Base-by-base conservation (phyloP, 768 basidiomycete species). In the Mycena metata region DNA sequence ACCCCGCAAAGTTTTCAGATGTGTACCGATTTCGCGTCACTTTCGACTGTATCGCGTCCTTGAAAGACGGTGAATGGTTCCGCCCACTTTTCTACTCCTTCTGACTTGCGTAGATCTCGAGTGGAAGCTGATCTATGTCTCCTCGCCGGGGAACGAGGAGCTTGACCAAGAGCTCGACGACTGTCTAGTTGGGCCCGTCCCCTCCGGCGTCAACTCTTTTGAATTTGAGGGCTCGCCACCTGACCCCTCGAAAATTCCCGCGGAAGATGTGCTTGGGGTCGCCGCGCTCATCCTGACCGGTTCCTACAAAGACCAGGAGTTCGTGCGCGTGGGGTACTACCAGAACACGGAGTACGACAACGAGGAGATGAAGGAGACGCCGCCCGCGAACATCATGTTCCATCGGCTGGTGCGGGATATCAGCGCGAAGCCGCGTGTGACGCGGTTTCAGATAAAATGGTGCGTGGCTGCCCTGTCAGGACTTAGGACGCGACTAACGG, bases 291-390 rank as follows among this genome's bases (percentile, higher is more conserved):
- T 99, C 74, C 88, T 99, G 58, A 99, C 96, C 0, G 98, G 96
- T 9, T 94, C 94, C 13, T 99, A 99, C 80, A 90, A 91, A 43
- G 97, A 98, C 58, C 96, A 98, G 75, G 98, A 99, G 78, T 99
- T 99, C 76, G 97, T 99, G n/a, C 90, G 97, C 51, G 96, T 99
- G 30, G 98, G 98, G 9, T 99, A 99, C 78, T 99, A 99, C 79
- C 98, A 99, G 81, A 96, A 99, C 76, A 98, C 96, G 26, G 97
- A 99, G 79, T 99, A 98, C 76, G 97, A 98, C 78, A 95, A 93
- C 73, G 94, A 96, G 60, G 95, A 95, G 80, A 91, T 96, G 90
- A 92, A 90, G 77, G 87, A 90, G 75, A 86, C 80, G 16, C 92
- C 90, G 17, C 91, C 94, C 10, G 69, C 78, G 26, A 84, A 86